phyloP scores from a whole-genome alignment of 1,284 basidiomycete species.

The Cutaneotrichosporon mucoides region DNA sequence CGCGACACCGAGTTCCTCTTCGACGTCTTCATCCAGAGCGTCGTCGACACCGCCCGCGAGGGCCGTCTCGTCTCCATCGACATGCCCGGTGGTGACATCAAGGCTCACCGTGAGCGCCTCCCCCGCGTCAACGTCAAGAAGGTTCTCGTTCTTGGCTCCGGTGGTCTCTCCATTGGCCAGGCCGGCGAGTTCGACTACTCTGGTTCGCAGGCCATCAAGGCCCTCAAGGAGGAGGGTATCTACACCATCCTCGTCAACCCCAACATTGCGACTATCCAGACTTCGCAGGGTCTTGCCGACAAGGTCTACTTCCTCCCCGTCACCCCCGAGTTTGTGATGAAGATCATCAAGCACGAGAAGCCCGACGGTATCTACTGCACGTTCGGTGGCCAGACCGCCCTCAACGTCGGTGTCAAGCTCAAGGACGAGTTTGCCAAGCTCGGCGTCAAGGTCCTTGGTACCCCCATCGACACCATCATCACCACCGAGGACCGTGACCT shows the following conservation, averaged over 20 bases:
- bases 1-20: slow-evolving; percentile 98
- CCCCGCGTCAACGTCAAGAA: slow-evolving; percentile 80
- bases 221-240: slow-evolving; percentile 96
- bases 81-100: slow-evolving; percentile 82
- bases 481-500: slow-evolving; percentile 94
- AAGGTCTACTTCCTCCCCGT: slow-evolving; percentile 99
- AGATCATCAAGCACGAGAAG: slow-evolving; percentile 97
- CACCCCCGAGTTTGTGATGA: slow-evolving; percentile 94
- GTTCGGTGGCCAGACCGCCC: slow-evolving; percentile 95
- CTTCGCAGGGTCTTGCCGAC: slow-evolving; percentile 93
- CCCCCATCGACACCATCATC: slow-evolving; percentile 95
- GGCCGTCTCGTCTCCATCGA: slow-evolving; percentile 66
- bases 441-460: slow-evolving; percentile 90
- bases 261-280: slow-evolving; percentile 99
- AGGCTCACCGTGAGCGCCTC: slow-evolving; percentile 65
- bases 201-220: slow-evolving; percentile 98
- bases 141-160: slow-evolving; percentile 96
- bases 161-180: slow-evolving; percentile 95
- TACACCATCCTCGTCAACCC: slow-evolving; percentile 98
- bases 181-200: slow-evolving; percentile 99
- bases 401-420: slow-evolving; percentile 95
- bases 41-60: slow-evolving; percentile 70
- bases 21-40: slow-evolving; percentile 90
- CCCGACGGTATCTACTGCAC: slow-evolving; percentile 99
- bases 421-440: slow-evolving; percentile 86